phyloP scores from a whole-genome alignment of 2,329 filamentous ascomycete species.

The Trichoderma polysporum region DNA sequence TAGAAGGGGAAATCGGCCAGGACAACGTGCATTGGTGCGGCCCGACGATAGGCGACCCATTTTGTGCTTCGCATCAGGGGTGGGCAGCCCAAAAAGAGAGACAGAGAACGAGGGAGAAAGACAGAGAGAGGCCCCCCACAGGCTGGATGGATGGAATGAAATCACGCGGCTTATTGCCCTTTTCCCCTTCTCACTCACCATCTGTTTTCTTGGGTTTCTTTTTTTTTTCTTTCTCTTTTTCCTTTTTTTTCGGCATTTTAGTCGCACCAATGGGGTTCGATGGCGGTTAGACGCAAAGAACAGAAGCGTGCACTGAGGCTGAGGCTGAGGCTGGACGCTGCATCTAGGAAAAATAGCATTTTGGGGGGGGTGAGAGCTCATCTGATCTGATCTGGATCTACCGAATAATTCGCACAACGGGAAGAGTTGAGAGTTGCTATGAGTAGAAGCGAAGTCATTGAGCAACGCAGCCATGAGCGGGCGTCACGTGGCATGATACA shows the following conservation, averaged over 20 bases:
- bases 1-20: slow-evolving; percentile 21
- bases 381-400: slow-evolving; percentile 1
- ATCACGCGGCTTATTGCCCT: background rate
- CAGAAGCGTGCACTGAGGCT: background rate
- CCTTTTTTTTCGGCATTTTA: background rate
- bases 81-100: background rate
- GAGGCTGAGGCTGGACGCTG: background rate
- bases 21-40: slow-evolving; percentile 23
- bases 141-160: background rate
- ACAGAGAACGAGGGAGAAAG: background rate
- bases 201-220: background rate
- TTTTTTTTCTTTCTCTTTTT: background rate
- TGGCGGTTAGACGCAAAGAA: background rate
- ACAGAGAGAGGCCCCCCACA: background rate
- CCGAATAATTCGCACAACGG: background rate
- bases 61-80: slow-evolving; percentile 3
- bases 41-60: slow-evolving; percentile 18
- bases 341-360: background rate
- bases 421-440: background rate
- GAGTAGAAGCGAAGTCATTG: background rate
- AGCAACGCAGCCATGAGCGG: background rate
- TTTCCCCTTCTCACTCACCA: background rate
- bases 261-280: background rate
- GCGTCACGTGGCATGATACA: slow-evolving; percentile 17
- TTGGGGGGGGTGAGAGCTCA: background rate